Evolutionary conservation across 225 moss, liverwort and hornwort species (phyloP).

Genomic region (Pleurozium schreberi): DNA sequence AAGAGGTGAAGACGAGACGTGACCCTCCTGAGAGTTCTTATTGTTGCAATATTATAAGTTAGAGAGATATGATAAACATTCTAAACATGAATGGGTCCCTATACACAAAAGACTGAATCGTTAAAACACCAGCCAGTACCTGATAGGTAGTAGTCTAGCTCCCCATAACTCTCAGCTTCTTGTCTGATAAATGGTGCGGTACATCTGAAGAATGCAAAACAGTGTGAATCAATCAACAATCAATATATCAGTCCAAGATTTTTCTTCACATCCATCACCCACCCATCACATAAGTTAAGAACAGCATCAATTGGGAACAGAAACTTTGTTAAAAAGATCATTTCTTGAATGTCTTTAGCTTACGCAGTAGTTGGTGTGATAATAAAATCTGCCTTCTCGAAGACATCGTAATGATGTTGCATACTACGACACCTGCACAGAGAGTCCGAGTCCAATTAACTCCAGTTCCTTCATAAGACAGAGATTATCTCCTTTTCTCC

Average conservation of each 20-base stretch:
- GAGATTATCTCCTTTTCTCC: not conserved
- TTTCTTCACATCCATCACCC: not conserved
- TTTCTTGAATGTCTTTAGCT: not conserved
- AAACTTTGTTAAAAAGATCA: not conserved
- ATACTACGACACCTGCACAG: constrained; percentile 52
- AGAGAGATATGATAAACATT: not conserved
- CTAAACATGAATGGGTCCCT: not conserved
- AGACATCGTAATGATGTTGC: constrained; percentile 60
- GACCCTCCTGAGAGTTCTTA: not conserved
- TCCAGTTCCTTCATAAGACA: not conserved
- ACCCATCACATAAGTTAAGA: not conserved
- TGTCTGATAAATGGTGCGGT: constrained; percentile 39
- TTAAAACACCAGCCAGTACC: not conserved
- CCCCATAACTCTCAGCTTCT: constrained; percentile 45
- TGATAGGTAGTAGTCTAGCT: constrained; percentile 54
- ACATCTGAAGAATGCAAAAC: constrained; percentile 20
- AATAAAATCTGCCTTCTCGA: constrained; percentile 65
- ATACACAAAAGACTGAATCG: not conserved
- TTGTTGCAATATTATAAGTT: not conserved
- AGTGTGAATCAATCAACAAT: not conserved
- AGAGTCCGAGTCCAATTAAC: not conserved
- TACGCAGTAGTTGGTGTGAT: constrained; percentile 68
- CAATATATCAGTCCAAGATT: not conserved
- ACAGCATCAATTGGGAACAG: not conserved
- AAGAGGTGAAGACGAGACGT: not conserved